Evolutionary conservation across 83 land plant genomes (phyloP), one percentile per base, ranked within the genome.

Genomic region (Diphasiastrum complanatum): DNA sequence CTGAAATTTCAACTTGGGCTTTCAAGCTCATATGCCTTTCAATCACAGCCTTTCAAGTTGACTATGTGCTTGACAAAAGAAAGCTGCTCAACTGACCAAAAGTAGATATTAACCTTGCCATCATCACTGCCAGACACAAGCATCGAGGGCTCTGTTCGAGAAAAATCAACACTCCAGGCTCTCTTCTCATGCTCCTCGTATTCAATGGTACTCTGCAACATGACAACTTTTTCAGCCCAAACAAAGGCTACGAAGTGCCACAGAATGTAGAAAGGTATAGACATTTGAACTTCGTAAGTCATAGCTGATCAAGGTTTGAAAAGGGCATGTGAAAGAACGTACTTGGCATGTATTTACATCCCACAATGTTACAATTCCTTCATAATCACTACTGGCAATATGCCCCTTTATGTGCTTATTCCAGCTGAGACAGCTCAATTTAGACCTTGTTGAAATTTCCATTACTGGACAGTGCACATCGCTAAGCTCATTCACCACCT

Each of bases 91-190:
- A n/a, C n/a, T n/a, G n/a, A n/a, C n/a, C n/a, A n/a, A n/a, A n/a
- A n/a, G n/a, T n/a, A n/a, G n/a, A n/a, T n/a, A n/a, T n/a, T n/a
- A n/a, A 92, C 97, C 99, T 93, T 93, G 63, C 91, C 87, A 75
- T 93, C 99, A 72, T 93, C 99, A 77, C 99, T 93, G 2, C 99
- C 99, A 71, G 99, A 93, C 29, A 93, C 86, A 20, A 93, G 86
- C 89, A 76, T 81, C 29, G 99, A 77, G 2, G 96, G 99, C 56
- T 93, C 99, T 45, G 86, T 85, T 28, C 85, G 79, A 24, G 96
- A 89, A 75, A 93, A 93, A 67, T 93, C 99, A 67, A 93, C 99
- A 81, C 89, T 93, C 99, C 99, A 93, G 48, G 99, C 99, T 23
- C 99, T 75, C 64, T 85, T 93, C 68, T 93, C 99, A 83, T 93